Percentiles rank a stretch among this genome's conserved stretches.
Conservation (phyloP, 1,139 yeast species). For the Candida tropicalis region DNA sequence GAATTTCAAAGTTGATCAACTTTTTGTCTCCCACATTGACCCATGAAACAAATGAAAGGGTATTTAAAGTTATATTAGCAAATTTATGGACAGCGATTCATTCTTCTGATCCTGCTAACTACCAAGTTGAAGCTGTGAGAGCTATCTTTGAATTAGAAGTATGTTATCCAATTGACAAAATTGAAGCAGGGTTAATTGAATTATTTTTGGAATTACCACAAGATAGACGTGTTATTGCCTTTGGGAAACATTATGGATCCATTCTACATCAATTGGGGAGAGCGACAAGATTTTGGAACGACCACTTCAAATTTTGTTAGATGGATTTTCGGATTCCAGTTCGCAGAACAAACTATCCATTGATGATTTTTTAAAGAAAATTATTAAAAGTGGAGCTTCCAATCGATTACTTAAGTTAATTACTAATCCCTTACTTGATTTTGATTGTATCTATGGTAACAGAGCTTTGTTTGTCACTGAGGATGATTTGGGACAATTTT, state of each 20-base stretch:
- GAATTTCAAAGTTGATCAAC: slow-evolving; percentile 48
- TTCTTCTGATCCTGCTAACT: slow-evolving; percentile 46
- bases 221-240: slow-evolving; percentile 45
- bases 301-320: slow-evolving; percentile 71
- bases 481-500: slow-evolving; percentile 62
- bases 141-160: slow-evolving; percentile 48
- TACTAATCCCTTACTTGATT: slow-evolving; percentile 50
- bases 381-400: slow-evolving; percentile 55
- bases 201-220: slow-evolving; percentile 44
- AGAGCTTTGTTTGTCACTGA: slow-evolving; percentile 21
- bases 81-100: slow-evolving; percentile 51
- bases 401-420: slow-evolving; percentile 62
- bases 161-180: slow-evolving; percentile 38
- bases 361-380: slow-evolving; percentile 57
- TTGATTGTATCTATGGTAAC: slow-evolving; percentile 32
- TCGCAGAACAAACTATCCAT: slow-evolving; percentile 48
- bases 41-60: slow-evolving; percentile 29
- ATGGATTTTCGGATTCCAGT: slow-evolving; percentile 52
- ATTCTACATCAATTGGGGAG: slow-evolving; percentile 46
- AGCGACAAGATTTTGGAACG: slow-evolving; percentile 53
- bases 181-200: slow-evolving; percentile 63
- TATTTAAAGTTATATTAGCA: slow-evolving; percentile 39
- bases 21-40: slow-evolving; percentile 30
- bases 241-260: slow-evolving; percentile 64
- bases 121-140: slow-evolving; percentile 66